phyloP scores from a whole-genome alignment of 176 grass and related monocot genomes.

The Guadua angustifolia region DNA sequence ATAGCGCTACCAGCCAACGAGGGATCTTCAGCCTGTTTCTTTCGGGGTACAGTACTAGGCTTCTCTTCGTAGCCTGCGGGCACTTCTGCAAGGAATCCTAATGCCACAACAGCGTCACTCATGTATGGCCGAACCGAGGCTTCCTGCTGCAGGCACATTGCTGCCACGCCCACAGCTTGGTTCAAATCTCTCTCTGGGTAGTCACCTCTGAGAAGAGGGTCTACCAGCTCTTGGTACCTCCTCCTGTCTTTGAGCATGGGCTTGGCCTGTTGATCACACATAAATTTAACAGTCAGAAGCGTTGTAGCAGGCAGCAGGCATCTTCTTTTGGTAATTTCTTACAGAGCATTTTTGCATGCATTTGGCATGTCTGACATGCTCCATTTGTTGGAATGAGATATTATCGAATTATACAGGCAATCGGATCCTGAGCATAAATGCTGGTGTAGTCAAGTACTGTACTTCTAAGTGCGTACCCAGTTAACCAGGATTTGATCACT shows the following conservation, averaged over 20 bases:
- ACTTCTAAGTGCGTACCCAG: slow-evolving; percentile 58
- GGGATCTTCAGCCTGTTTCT: slow-evolving; percentile 33
- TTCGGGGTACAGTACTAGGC: neutral
- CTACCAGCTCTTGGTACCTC: slow-evolving; percentile 62
- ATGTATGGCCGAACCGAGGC: slow-evolving; percentile 67
- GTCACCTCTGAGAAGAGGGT: slow-evolving; percentile 72
- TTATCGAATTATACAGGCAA: neutral
- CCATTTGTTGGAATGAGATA: slow-evolving; percentile 24
- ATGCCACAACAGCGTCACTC: slow-evolving; percentile 70
- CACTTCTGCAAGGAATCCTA: slow-evolving; percentile 62
- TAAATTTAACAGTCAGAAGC: slow-evolving; percentile 41
- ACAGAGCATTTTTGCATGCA: neutral
- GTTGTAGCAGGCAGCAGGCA: neutral
- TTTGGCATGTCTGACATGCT: slow-evolving; percentile 15
- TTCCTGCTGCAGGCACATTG: slow-evolving; percentile 90
- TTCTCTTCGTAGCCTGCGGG: slow-evolving; percentile 35
- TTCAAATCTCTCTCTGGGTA: slow-evolving; percentile 69
- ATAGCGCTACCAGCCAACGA: slow-evolving; percentile 17
- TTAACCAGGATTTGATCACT: slow-evolving; percentile 74
- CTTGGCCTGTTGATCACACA: slow-evolving; percentile 58
- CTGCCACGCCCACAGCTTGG: slow-evolving; percentile 73
- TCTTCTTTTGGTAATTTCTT: slow-evolving; percentile 7
- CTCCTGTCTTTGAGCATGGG: slow-evolving; percentile 73
- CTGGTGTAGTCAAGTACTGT: slow-evolving; percentile 2
- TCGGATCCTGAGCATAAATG: neutral